Evolutionary conservation across 768 basidiomycete species (phyloP).

Genomic region (Coprinopsis sp.): DNA sequence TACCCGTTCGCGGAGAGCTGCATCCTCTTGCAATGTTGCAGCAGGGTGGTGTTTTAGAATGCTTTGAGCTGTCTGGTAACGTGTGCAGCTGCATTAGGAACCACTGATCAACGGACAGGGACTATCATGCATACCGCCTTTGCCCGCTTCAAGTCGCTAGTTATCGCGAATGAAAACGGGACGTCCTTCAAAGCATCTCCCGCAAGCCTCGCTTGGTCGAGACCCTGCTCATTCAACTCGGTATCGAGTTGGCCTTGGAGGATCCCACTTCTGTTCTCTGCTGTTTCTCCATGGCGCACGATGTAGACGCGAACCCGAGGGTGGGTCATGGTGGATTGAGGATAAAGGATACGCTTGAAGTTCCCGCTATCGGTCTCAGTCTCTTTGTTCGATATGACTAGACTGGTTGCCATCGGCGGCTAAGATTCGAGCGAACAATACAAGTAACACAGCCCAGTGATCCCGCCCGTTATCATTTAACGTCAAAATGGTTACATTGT

Average conservation of each 20-base stretch:
- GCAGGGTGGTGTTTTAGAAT: constrained; percentile 54
- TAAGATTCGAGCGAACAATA: too few relatives aligned
- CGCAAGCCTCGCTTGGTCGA: constrained; percentile 52
- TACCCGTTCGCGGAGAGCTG: constrained; percentile 64
- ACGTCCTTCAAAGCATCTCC: constrained; percentile 50
- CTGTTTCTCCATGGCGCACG: constrained; percentile 77
- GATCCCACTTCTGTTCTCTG: constrained; percentile 55
- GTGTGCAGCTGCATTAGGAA: too few relatives aligned
- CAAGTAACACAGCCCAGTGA: too few relatives aligned
- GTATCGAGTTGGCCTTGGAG: constrained; percentile 79
- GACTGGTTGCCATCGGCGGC: too few relatives aligned
- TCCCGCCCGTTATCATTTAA: too few relatives aligned
- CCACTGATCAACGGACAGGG: too few relatives aligned
- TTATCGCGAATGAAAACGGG: constrained; percentile 55
- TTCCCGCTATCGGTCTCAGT: too few relatives aligned
- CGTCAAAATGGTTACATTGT: too few relatives aligned
- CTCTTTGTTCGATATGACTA: too few relatives aligned
- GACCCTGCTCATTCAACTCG: constrained; percentile 55
- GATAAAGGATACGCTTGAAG: too few relatives aligned
- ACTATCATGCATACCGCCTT: constrained; percentile 59
- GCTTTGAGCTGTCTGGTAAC: constrained; percentile 55
- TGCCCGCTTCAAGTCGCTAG: constrained; percentile 72
- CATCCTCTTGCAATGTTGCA: constrained; percentile 37
- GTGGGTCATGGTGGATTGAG: background rate
- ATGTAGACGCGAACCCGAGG: constrained; percentile 34